These are phyloP conservation scores for Wallacemonas sp. DNA, from an alignment of 208 protist species.

Conservation along the genomic window DNA sequence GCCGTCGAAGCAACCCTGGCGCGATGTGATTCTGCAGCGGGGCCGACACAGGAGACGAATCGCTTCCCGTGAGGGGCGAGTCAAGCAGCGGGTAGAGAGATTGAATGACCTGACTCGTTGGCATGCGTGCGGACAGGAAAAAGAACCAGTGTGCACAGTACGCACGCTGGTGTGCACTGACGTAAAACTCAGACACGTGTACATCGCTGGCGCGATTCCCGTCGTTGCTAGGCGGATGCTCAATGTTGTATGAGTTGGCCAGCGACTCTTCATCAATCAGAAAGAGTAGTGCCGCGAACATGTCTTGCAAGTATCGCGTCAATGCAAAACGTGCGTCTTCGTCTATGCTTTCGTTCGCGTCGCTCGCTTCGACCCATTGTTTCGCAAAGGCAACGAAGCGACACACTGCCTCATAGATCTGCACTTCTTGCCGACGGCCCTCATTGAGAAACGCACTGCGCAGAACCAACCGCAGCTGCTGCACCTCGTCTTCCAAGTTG, in stretches of 20 bases:
- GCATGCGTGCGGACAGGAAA: conserved; percentile 44
- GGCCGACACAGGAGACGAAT: no score
- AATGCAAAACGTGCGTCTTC: conserved; percentile 7
- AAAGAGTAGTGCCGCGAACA: conserved; percentile 26
- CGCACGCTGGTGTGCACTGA: conserved; percentile 40
- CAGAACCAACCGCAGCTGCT: conserved; percentile 37
- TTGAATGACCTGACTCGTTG: conserved; percentile 32
- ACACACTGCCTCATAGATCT: conserved; percentile 29
- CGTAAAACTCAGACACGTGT: conserved; percentile 45
- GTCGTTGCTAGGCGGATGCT: conserved; percentile 14
- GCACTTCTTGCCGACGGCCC: conserved; percentile 49
- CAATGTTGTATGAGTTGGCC: not conserved
- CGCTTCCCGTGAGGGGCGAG: not conserved
- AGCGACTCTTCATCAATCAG: conserved; percentile 12
- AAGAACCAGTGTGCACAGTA: conserved; percentile 56
- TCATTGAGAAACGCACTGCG: conserved; percentile 49
- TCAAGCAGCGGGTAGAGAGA: conserved; percentile 80
- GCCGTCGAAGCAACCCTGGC: conserved; percentile 42
- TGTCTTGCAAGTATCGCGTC: conserved; percentile 19
- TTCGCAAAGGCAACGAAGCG: conserved; percentile 14
- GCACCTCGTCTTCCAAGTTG: conserved; percentile 31
- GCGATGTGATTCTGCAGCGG: conserved; percentile 44
- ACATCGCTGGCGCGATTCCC: not conserved
- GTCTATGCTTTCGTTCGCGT: not conserved
- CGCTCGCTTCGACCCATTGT: conserved; percentile 4